Base-by-base conservation (phyloP, 805 yeast genomes). In the Hanseniaspora occidentalis region DNA sequence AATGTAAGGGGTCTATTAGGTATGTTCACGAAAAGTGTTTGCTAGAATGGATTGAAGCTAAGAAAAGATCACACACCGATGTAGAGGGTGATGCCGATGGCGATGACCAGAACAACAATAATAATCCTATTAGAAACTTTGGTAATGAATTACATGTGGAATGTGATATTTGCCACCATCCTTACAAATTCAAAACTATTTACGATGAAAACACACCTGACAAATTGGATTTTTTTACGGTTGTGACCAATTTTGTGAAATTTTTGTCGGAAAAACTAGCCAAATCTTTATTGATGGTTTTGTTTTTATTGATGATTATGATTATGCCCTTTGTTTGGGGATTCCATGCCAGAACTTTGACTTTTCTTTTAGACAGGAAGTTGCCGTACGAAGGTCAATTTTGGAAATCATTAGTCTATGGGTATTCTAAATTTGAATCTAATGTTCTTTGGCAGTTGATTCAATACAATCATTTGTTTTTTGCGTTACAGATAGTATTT, bases 11-110 rank as follows among this genome's bases (percentile, higher is more conserved):
- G 1, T 81, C 95, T 11, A 94, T 92, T 57, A 81, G 80, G 56
- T 88, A 78, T 52, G 84, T 92, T 40, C 99, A 92, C 58, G 94
- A 89, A 58, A 94, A 81, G 42, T 92, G 99, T 58, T 61, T 89
- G 36, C 64, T 77, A 51, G 92, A 84, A 52, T 89, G 98, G 98
- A 70, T 92, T 4, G 45, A 52, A n/a, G 52, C 62, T 6, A 57
- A 60, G 40, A 76, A 54, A 67, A 83, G 16, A 66, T 71, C 39
- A 13, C 13, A 13, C 8, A 34, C 8, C 23, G 54, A 56, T 43
- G 45, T 57, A 10, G 29, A 14, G 10, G 21, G 33, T 3, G 31
- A 37, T n/a, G 35, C 35, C 1, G 31, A 39, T 2, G 33, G 36
- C n/a, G 35, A 37, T 22, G 29, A 36, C 3, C 33, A 34, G 7